These are phyloP conservation scores for Piper longum DNA, from an alignment of 164 flowering plant species.

Conservation along the genomic window DNA sequence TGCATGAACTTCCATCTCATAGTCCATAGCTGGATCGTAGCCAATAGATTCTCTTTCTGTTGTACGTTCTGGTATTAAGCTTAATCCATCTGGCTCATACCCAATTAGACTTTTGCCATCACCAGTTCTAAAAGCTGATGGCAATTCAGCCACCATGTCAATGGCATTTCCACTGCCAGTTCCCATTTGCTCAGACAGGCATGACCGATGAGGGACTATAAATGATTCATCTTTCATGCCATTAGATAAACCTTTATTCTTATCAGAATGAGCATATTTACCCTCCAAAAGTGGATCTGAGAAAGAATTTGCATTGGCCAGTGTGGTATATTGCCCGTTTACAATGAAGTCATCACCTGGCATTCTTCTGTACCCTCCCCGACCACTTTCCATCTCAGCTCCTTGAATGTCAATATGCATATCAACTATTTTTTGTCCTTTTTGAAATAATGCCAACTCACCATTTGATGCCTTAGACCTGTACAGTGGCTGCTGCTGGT, in stretches of 20 bases:
- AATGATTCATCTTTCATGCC: slow-evolving; percentile 62
- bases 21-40: slow-evolving; percentile 74
- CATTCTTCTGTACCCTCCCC: slow-evolving; percentile 27
- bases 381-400: slow-evolving; percentile 35
- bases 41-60: slow-evolving; percentile 30
- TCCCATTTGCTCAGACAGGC: slow-evolving; percentile 27
- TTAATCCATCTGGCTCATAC: slow-evolving; percentile 73
- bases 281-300: slow-evolving; percentile 37
- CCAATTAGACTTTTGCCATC: slow-evolving; percentile 23
- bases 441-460: slow-evolving; percentile 23
- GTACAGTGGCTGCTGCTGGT: slow-evolving; percentile 14
- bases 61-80: slow-evolving; percentile 69
- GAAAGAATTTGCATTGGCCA: slow-evolving; percentile 16
- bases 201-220: slow-evolving; percentile 51
- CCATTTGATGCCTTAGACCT: slow-evolving; percentile 24
- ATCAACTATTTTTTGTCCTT: slow-evolving; percentile 17
- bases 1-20: slow-evolving; percentile 45
- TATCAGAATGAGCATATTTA: slow-evolving; percentile 22
- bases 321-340: slow-evolving; percentile 21
- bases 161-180: slow-evolving; percentile 32
- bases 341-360: slow-evolving; percentile 48
- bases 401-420: slow-evolving; percentile 23
- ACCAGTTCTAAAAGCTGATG: slow-evolving; percentile 22
- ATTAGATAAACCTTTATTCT: slow-evolving; percentile 22
- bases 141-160: slow-evolving; percentile 58